These are phyloP conservation scores for Dendrobium huoshanense DNA, from an alignment of 106 monocot species.

Conservation along the genomic window DNA sequence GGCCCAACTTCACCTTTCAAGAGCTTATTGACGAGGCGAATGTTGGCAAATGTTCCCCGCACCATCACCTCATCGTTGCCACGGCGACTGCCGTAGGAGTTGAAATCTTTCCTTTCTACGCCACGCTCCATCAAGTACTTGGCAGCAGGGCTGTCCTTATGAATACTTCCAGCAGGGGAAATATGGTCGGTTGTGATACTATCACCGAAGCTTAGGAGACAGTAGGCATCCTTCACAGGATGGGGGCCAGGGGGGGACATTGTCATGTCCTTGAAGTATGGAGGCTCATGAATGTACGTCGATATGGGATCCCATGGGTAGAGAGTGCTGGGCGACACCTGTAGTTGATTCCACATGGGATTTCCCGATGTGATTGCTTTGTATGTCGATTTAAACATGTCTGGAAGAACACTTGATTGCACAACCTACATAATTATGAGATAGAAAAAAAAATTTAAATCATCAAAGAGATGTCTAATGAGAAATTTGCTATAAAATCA, in stretches of 20 bases:
- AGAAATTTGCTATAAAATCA: not conserved
- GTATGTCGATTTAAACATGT: conserved; percentile 58
- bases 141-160: conserved; percentile 88
- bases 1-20: conserved; percentile 90
- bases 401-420: conserved; percentile 61
- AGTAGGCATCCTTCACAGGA: conserved; percentile 68
- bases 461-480: not conserved
- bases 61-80: conserved; percentile 94
- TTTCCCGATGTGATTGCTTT: conserved; percentile 41
- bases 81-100: conserved; percentile 90
- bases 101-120: conserved; percentile 86
- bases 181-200: conserved; percentile 95
- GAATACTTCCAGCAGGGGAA: conserved; percentile 91
- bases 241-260: conserved; percentile 86
- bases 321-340: conserved; percentile 37
- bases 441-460: not conserved
- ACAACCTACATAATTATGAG: conserved; percentile 30
- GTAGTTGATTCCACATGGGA: conserved; percentile 44
- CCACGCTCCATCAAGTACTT: conserved; percentile 61
- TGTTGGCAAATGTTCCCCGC: conserved; percentile 92
- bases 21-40: conserved; percentile 84
- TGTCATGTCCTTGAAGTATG: conserved; percentile 90
- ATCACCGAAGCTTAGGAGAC: conserved; percentile 37
- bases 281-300: conserved; percentile 88
- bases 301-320: conserved; percentile 58